Evolutionary conservation across 306 rosid species (phyloP), one percentile per base, ranked within the genome.

Genomic region (Acacia melanoxylon): DNA sequence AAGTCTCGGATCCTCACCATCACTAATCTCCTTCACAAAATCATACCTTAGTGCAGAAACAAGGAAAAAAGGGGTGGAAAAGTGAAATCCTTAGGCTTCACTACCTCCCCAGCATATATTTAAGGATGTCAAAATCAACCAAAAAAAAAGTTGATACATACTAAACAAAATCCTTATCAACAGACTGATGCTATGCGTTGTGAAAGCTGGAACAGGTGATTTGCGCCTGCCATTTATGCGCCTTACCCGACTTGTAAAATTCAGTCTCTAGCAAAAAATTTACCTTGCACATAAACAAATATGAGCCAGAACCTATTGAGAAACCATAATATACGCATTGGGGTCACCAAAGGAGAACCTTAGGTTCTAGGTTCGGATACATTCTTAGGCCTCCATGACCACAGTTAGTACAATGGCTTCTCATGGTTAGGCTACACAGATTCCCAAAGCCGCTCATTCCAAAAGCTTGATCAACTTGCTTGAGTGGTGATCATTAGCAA

Each of bases 281-380:
- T 15, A 41, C 68, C 52, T 31, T 12, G 25, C 42, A 6, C 33
- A 25, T 16, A n/a, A 69, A 19, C 14, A 9, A 24, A 51, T 13
- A 8, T 13, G 8, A 61, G 67, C 42, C 48, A 37, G 16, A 2
- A 46, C 51, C 51, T 46, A 10, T 46, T 49, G 8, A 49, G 1
- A 78, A 62, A 37, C 48, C 46, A 72, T 69, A 83, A 25, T 62
- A 83, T 78, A 62, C 70, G 86, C 86, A 83, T 77, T 83, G 82
- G 82, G 81, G 82, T 61, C 85, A 70, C n/a, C 78, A 58, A 63
- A 68, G 81, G 70, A 33, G 5, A 52, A 33, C 78, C 49, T 48
- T 8, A 20, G 25, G 20, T 33, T 73, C 37, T n/a, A 24, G 20
- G 54, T 33, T 76, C 78, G 13, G 24, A 8, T n/a, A 6, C 24